Evolutionary conservation across 2,329 filamentous ascomycete species (phyloP).

Genomic region (Metarhizium brunneum): DNA sequence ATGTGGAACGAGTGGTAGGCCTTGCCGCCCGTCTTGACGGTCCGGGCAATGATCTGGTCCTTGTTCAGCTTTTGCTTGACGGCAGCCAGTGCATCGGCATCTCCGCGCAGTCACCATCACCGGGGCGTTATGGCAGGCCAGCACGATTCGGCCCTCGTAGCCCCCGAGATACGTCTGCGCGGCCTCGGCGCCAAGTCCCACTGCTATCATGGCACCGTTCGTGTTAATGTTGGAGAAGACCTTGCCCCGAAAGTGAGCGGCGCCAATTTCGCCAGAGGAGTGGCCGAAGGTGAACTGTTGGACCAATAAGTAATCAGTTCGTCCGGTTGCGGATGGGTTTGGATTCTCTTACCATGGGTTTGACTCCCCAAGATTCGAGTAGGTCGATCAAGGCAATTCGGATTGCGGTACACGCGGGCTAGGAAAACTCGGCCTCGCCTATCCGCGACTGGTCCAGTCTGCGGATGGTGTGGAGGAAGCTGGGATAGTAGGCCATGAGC

Average conservation of each 20-base stretch:
- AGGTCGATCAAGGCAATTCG: constrained; percentile 27
- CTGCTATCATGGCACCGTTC: constrained; percentile 16
- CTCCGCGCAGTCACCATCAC: constrained; percentile 16
- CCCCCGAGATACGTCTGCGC: neutral
- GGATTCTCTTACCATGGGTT: constrained; percentile 9
- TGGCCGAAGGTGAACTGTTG: constrained; percentile 27
- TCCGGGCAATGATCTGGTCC: constrained; percentile 9
- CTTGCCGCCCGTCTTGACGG: constrained; percentile 9
- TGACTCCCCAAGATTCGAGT: constrained; percentile 19
- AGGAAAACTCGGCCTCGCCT: constrained; percentile 13
- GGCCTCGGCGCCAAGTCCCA: constrained; percentile 8
- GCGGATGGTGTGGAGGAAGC: neutral
- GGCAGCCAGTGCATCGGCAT: constrained; percentile 8
- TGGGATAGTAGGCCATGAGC: constrained; percentile 6
- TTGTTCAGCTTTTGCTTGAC: constrained; percentile 5
- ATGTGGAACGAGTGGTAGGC: constrained; percentile 16
- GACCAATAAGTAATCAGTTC: no score
- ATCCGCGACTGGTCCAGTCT: constrained; percentile 2
- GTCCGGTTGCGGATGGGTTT: no score
- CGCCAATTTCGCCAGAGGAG: constrained; percentile 22
- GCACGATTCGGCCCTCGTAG: constrained; percentile 9
- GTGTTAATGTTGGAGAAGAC: neutral
- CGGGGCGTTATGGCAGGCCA: constrained; percentile 17
- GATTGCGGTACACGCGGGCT: constrained; percentile 21
- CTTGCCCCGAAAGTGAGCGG: constrained; percentile 15